Evolutionary conservation across 805 yeast species (phyloP), one percentile per base, ranked within the genome.

Genomic region (Starmerella stigmatis): DNA sequence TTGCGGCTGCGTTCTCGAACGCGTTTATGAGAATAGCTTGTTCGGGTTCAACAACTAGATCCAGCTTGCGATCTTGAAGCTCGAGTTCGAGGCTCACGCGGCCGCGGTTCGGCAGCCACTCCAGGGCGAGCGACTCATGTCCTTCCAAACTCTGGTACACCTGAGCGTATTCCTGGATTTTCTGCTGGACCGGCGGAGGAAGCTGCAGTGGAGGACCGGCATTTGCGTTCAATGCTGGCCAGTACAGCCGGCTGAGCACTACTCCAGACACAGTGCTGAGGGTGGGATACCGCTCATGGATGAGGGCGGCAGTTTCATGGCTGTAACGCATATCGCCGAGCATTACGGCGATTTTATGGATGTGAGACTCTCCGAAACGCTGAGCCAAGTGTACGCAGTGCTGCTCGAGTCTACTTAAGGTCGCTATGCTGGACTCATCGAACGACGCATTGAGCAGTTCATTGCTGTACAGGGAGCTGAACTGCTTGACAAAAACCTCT

Each of bases 261-360:
- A 80, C 69, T 0, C 84, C 74, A 43, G 74, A 75, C 26, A 79
- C 65, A 16, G 35, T 19, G 15, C 13, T 16, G 36, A 44, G 48
- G 16, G 21, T 40, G 4, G 33, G 46, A 19, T 49, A 30, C 5
- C 25, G 48, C 5, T 54, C 46, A 12, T 62, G 51, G 38, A 57
- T 43, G 22, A 50, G 34, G 17, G 41, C 13, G 43, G 60, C 48
- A 5, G 41, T 21, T 0, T 31, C 27, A 23, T 35, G 36, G 42
- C 51, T 52, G 31, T 86, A 95, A 31, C 72, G 64, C 15, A 86
- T 68, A 29, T 57, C 59, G 8, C 41, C 39, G 16, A 57, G 49
- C 97, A 92, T 92, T 8, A 89, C 85, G 56, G 84, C 94, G 42
- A 86, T 67, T 20, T 76, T 74, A 41, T 72, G 74, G 53, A 88